phyloP scores from a whole-genome alignment of 148 eudicot species.

The Silene conica region DNA sequence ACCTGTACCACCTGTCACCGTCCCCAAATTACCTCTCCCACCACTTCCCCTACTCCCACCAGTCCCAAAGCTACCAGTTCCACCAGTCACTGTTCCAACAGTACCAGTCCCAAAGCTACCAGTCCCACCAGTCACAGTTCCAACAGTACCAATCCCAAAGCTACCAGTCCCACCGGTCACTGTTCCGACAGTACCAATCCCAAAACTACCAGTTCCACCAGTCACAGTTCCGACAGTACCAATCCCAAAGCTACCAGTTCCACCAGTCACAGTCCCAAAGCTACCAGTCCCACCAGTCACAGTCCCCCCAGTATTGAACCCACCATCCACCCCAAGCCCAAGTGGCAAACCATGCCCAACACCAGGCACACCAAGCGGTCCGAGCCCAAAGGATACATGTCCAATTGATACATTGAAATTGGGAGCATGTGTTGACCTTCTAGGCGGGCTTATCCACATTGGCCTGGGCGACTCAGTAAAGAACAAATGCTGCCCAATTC shows the following conservation, averaged over 20 bases:
- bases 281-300: slow-evolving; percentile 30
- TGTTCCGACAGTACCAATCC: not conserved
- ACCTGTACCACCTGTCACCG: not conserved
- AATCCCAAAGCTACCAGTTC: slow-evolving; percentile 19
- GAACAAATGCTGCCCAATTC: slow-evolving; percentile 68
- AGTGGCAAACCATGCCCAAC: slow-evolving; percentile 46
- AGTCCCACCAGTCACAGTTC: slow-evolving; percentile 23
- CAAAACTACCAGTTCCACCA: slow-evolving; percentile 25
- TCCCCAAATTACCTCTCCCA: slow-evolving; percentile 1
- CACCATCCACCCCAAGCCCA: slow-evolving; percentile 25
- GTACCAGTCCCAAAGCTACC: slow-evolving; percentile 18
- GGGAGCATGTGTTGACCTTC: slow-evolving; percentile 83
- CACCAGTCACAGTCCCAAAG: slow-evolving; percentile 31
- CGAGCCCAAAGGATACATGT: slow-evolving; percentile 39
- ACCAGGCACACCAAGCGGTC: slow-evolving; percentile 35
- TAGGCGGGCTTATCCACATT: slow-evolving; percentile 77
- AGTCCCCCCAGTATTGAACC: slow-evolving; percentile 26
- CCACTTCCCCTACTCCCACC: slow-evolving; percentile 11
- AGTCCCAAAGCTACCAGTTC: slow-evolving; percentile 5
- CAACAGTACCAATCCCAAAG: not conserved
- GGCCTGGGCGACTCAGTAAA: slow-evolving; percentile 69
- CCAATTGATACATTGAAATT: slow-evolving; percentile 71
- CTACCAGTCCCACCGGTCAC: slow-evolving; percentile 21
- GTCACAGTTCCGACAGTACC: slow-evolving; percentile 27
- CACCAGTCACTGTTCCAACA: slow-evolving; percentile 1